Base-by-base conservation (phyloP, 2,329 filamentous ascomycete species). In the Esteya vermicola region DNA sequence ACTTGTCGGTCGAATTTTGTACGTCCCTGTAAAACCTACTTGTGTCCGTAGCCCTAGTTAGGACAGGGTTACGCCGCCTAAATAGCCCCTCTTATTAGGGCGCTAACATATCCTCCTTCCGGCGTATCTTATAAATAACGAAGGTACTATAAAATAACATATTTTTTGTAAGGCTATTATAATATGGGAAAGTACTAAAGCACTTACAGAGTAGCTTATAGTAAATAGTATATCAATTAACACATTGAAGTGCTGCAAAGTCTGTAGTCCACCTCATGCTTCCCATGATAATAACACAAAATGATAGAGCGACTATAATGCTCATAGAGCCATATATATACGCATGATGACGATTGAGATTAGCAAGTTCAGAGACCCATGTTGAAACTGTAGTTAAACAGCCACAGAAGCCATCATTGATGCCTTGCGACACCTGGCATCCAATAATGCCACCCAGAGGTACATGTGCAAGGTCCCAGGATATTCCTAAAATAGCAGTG, bases 401-500 rank as follows among this genome's bases (percentile, higher is more conserved):
- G 2, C 78, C 78, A 50, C 77, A 81, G 50, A 81, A 79, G 19
- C 78, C 78, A 58, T 81, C 76, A 57, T 76, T 66, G 10, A 81
- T 56, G 3, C 77, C 78, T 51, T 71, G 68, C 43, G 78, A 51
- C 2, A 77, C 64, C 55, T 76, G 71, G 48, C 75, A 88, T 1
- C 75, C 76, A 0, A 77, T 51, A 2, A 71, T 54, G 1, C 71
- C 70, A 5, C 63, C 64, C 2, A 67, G 47, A 0, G 67, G 70
- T 0, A 67, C 69, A 51, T 85, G 85, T 47, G 85, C 82, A 38
- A 94, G 61, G 52, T 93, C 82, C 63, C 74, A 93, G 23, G 76
- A 72, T 68, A 85, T 78, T 13, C 75, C 86, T 37, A 93, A 57
- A 14, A 94, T 58, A 0, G 70, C 70, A 0, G 84, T 86, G 5